Evolutionary conservation across 2,329 filamentous ascomycete genomes (phyloP), one percentile per base, ranked within the genome.

Genomic region (Monilinia fructigena): DNA sequence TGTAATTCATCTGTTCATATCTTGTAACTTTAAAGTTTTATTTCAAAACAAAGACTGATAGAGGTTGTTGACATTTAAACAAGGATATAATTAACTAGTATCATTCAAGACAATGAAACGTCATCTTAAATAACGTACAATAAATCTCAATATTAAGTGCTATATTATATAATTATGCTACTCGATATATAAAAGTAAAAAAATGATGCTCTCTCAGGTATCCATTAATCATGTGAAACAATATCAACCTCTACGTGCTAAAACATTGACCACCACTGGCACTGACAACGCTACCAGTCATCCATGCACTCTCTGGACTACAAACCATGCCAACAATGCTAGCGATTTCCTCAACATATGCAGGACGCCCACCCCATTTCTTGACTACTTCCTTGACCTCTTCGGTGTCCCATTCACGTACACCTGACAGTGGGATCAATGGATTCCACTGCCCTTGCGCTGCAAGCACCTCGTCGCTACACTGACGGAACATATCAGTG

Each of bases 291-390:
- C 48, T 62, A 18, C 66, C 66, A 0, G 66, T 68, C 63, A 66
- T 66, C 63, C 66, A 68, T 45, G 48, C 59, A 58, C 63, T 66
- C 31, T 68, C 66, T 42, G 63, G 42, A n/a, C 18, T 66, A 54
- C 66, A 68, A n/a, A 68, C 56, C 52, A 68, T 68, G 28, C 48
- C 66, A n/a, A 68, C 66, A 47, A 66, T 50, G n/a, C 66, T 42
- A 42, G 66, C 56, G 11, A 68, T 58, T 59, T 68, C 66, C 20
- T 66, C 63, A 23, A 65, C 52, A 59, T 68, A 66, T 31, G 63
- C 66, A 8, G 66, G 60, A 26, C 66, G 61, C 26, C 62, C 62
- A 14, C 67, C 66, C 58, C 63, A 67, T 55, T 66, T 66, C 52
- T 53, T 50, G 16, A 58, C 63, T 5, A 62, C 40, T 23, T n/a